phyloP scores from a whole-genome alignment of 2,329 filamentous ascomycete genomes.

The Paecilomyces niveus region DNA sequence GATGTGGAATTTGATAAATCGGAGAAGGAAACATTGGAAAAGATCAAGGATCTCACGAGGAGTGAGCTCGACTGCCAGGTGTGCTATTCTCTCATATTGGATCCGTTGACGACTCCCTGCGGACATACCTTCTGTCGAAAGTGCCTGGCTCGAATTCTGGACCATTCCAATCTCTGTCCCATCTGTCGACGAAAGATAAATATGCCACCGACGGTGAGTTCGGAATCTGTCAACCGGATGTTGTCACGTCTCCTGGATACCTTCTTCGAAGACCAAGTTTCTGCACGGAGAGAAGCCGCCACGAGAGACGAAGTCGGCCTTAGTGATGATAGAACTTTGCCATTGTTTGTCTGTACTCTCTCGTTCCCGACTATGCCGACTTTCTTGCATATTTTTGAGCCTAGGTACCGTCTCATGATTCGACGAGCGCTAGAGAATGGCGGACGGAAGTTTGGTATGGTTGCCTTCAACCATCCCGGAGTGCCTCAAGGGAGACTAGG shows the following conservation, averaged over 20 bases:
- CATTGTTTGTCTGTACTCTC: slow-evolving; percentile 75
- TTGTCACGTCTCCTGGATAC: slow-evolving; percentile 57
- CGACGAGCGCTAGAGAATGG: slow-evolving; percentile 63
- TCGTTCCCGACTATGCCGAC: slow-evolving; percentile 78
- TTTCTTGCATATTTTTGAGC: slow-evolving; percentile 86
- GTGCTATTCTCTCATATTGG: slow-evolving; percentile 73
- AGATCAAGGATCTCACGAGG: slow-evolving; percentile 55
- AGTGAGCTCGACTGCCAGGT: slow-evolving; percentile 80
- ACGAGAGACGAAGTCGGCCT: slow-evolving; percentile 51
- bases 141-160: slow-evolving; percentile 68
- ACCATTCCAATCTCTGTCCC: slow-evolving; percentile 72
- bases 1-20: slow-evolving; percentile 14
- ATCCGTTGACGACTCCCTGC: slow-evolving; percentile 77
- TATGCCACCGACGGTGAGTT: slow-evolving; percentile 43
- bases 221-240: slow-evolving; percentile 54
- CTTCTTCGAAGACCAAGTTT: slow-evolving; percentile 63
- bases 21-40: slow-evolving; percentile 48
- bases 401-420: slow-evolving; percentile 87
- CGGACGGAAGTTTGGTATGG: slow-evolving; percentile 75
- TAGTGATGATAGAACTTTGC: slow-evolving; percentile 53
- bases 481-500: slow-evolving; percentile 48
- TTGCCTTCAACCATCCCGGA: slow-evolving; percentile 58
- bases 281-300: slow-evolving; percentile 48
- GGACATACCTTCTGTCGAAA: slow-evolving; percentile 84
- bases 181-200: slow-evolving; percentile 64